Percentiles rank a stretch among this genome's conserved stretches.
phyloP scores from a whole-genome alignment of 768 basidiomycete genomes.

The Nidularia pulvinata region DNA sequence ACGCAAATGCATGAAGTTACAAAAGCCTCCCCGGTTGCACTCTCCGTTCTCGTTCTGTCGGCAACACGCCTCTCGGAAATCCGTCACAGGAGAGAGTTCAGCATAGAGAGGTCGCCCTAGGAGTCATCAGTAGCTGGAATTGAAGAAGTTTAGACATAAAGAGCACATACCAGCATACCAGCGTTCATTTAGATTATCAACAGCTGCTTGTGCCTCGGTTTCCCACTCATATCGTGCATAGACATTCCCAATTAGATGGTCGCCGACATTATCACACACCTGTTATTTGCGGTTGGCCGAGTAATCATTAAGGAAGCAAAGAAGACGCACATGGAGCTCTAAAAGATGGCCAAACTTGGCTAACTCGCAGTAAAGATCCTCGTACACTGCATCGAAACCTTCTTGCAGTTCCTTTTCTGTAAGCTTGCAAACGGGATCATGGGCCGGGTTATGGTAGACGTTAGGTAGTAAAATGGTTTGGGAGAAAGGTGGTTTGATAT shows the following conservation, averaged over 20 bases:
- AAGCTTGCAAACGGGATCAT: constrained; percentile 88
- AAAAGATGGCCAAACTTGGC: constrained; percentile 94
- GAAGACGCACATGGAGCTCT: constrained; percentile 82
- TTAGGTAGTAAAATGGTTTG: constrained; percentile 97
- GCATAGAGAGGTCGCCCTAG: constrained; percentile 92
- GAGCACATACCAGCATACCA: constrained; percentile 91
- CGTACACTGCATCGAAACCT: constrained; percentile 92
- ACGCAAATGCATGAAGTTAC: constrained; percentile 98
- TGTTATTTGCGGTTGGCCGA: constrained; percentile 17
- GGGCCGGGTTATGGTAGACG: constrained; percentile 97
- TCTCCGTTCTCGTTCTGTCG: constrained; percentile 98
- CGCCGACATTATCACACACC: constrained; percentile 99
- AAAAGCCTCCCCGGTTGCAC: constrained; percentile 97
- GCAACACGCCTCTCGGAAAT: constrained; percentile 98
- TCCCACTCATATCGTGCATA: constrained; percentile 99
- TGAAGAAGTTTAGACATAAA: neutral
- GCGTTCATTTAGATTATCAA: constrained; percentile 90
- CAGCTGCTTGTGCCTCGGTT: constrained; percentile 92
- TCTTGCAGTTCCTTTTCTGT: constrained; percentile 88
- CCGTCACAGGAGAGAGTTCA: constrained; percentile 98
- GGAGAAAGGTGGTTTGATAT: constrained; percentile 97
- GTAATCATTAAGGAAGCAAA: constrained; percentile 2
- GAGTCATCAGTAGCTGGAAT: constrained; percentile 7
- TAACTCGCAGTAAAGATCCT: constrained; percentile 94
- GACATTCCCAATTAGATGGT: constrained; percentile 96